Conservation (phyloP, 2,329 filamentous ascomycete species). For the Xylariales sp. region DNA sequence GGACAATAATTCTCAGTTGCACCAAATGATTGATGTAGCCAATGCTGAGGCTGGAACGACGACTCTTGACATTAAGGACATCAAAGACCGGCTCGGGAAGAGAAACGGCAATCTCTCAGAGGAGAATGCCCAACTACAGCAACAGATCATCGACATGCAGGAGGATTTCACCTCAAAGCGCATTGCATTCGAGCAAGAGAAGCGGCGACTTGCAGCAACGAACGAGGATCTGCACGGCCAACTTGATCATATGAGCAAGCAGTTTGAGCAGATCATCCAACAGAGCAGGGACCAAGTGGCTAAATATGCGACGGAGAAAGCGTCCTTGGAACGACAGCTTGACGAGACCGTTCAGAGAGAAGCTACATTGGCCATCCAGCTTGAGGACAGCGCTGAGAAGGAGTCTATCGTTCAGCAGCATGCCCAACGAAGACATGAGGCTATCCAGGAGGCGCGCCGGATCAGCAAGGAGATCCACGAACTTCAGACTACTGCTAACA, state of each 20-base stretch:
- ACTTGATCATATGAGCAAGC: conserved; percentile 32
- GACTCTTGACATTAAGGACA: conserved; percentile 18
- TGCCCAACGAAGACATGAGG: conserved; percentile 13
- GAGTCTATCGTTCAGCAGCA: conserved; percentile 16
- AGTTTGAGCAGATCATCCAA: conserved; percentile 23
- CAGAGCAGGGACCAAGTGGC: conserved; percentile 25
- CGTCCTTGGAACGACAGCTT: conserved; percentile 18
- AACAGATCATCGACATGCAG: conserved; percentile 18
- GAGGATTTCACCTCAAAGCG: conserved; percentile 15
- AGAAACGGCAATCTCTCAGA: conserved; percentile 17
- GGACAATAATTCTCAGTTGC: conserved; percentile 41
- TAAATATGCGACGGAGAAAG: too few relatives aligned
- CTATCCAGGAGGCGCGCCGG: conserved; percentile 18
- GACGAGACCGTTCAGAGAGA: conserved; percentile 17
- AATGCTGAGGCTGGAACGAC: conserved; percentile 15
- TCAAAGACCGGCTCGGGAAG: conserved; percentile 18
- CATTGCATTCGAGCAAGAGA: conserved; percentile 16
- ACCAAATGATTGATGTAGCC: conserved; percentile 40
- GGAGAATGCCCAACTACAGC: conserved; percentile 21
- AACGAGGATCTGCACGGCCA: conserved; percentile 34
- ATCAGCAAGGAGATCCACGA: conserved; percentile 19
- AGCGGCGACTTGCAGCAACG: conserved; percentile 13
- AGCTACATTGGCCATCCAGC: conserved; percentile 14
- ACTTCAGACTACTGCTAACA: conserved; percentile 19
- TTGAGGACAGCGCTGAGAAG: conserved; percentile 16